Evolutionary conservation across 176 grass and related monocot genomes (phyloP), one percentile per base, ranked within the genome.

Genomic region (Paspalum vaginatum): DNA sequence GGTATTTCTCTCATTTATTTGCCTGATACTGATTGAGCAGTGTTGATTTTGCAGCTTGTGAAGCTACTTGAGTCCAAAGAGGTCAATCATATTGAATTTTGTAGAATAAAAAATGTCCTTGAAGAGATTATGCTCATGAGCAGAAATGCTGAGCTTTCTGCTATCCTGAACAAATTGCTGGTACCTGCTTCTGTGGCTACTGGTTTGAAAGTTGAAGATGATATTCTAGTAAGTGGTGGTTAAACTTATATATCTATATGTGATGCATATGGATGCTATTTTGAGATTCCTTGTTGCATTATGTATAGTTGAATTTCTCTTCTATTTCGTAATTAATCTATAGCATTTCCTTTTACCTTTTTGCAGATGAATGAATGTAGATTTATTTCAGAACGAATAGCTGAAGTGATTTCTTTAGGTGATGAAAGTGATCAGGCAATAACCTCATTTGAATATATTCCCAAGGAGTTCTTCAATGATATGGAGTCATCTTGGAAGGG

Each of bases 401-500:
- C 65, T 83, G 95, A 98, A 79, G 89, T 89, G 74, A 88, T 98
- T 22, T 92, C 83, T 91, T 65, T 87, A 80, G 77, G 65, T 48
- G 84, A 66, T 75, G 95, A 98, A 89, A 92, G 61, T 85, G 89
- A 94, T 74, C 95, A 94, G 85, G 69, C 80, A 80, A 85, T 94
- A 89, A 91, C 58, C 72, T 91, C 88, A 67, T 98, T 77, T 9
- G 87, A 94, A 82, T 77, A 66, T 47, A 87, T 98, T 77, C 92
- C 95, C 59, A 79, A 88, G 68, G 95, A 89, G 77, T 94, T 98
- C 70, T 98, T 98, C 65, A 89, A 94, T 80, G 89, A 98, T 85
- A 94, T 94, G 89, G 95, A 98, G 46, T 98, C 86, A 67, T 90
- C 87, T 73, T 98, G 95, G 95, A 98, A 94, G 89, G 87, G 89